These are phyloP conservation scores for Geotrichum candidum DNA, from an alignment of 1,139 yeast genomes.

Conservation along the genomic window DNA sequence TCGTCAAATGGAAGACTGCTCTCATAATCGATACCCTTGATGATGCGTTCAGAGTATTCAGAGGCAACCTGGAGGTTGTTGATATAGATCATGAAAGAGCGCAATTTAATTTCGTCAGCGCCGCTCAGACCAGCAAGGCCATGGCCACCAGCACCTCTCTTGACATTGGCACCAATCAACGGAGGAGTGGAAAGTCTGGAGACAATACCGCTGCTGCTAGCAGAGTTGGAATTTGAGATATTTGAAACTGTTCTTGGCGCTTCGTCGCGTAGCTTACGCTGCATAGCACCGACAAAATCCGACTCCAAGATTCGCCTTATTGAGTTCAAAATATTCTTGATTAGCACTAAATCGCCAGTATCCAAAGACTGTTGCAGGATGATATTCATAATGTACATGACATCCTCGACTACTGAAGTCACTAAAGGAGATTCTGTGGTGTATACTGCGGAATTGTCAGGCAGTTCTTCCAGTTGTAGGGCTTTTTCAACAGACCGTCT, in stretches of 20 bases:
- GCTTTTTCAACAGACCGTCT: conserved; percentile 80
- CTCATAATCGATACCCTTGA: conserved; percentile 35
- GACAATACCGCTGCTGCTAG: conserved; percentile 19
- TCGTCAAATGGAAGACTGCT: conserved; percentile 52
- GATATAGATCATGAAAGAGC: conserved; percentile 47
- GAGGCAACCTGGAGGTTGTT: conserved; percentile 58
- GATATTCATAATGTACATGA: conserved; percentile 66
- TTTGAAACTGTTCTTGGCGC: conserved; percentile 28
- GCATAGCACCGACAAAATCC: conserved; percentile 44
- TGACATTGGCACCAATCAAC: not conserved
- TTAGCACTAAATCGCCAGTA: conserved; percentile 53
- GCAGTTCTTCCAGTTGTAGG: conserved; percentile 70
- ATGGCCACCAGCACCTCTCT: not conserved
- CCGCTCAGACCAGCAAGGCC: conserved; percentile 25
- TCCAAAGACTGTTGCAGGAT: conserved; percentile 54
- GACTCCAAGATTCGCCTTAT: conserved; percentile 43
- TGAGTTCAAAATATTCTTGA: conserved; percentile 47
- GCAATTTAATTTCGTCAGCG: conserved; percentile 41
- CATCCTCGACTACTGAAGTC: conserved; percentile 82
- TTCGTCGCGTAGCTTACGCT: conserved; percentile 51
- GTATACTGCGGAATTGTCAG: conserved; percentile 37
- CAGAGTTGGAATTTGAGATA: conserved; percentile 20
- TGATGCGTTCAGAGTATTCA: conserved; percentile 47
- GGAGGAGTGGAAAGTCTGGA: conserved; percentile 22
- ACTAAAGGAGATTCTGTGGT: conserved; percentile 55